These are phyloP conservation scores for Cucurbita maxima DNA, from an alignment of 306 rosid species.

Conservation along the genomic window DNA sequence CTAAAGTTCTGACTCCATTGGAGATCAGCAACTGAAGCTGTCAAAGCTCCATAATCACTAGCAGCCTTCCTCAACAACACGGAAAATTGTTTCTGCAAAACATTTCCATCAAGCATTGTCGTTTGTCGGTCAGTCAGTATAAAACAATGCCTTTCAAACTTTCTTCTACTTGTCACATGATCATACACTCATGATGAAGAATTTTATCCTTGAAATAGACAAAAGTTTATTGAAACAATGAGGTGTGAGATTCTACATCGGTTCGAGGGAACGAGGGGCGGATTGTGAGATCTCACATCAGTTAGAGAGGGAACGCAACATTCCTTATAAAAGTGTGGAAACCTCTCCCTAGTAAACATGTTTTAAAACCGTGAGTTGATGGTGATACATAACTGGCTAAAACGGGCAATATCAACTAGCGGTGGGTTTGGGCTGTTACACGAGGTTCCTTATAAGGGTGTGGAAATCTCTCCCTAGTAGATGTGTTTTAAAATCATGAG, in stretches of 20 bases:
- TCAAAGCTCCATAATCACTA: slow-evolving; percentile 90
- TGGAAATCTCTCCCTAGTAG: too few relatives aligned
- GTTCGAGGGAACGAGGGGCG: too few relatives aligned
- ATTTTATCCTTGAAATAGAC: neutral
- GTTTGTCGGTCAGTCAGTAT: slow-evolving; percentile 7
- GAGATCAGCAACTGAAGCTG: slow-evolving; percentile 86
- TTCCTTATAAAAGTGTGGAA: too few relatives aligned
- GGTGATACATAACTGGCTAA: too few relatives aligned
- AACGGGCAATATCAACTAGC: too few relatives aligned
- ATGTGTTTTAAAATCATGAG: too few relatives aligned
- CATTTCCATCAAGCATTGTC: slow-evolving; percentile 7
- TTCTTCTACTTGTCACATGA: neutral
- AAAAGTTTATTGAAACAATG: neutral
- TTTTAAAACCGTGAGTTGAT: too few relatives aligned
- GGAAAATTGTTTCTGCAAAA: slow-evolving; percentile 86
- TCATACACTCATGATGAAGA: neutral
- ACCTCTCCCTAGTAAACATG: too few relatives aligned
- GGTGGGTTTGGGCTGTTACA: too few relatives aligned
- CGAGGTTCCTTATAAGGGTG: too few relatives aligned
- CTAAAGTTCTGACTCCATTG: slow-evolving; percentile 98
- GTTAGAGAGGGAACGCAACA: too few relatives aligned
- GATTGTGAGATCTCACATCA: too few relatives aligned
- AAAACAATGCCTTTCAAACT: neutral
- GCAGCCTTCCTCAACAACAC: slow-evolving; percentile 94
- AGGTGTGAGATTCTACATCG: neutral